phyloP scores from a whole-genome alignment of 164 flowering plant species.

The Stephania yunnanensis region DNA sequence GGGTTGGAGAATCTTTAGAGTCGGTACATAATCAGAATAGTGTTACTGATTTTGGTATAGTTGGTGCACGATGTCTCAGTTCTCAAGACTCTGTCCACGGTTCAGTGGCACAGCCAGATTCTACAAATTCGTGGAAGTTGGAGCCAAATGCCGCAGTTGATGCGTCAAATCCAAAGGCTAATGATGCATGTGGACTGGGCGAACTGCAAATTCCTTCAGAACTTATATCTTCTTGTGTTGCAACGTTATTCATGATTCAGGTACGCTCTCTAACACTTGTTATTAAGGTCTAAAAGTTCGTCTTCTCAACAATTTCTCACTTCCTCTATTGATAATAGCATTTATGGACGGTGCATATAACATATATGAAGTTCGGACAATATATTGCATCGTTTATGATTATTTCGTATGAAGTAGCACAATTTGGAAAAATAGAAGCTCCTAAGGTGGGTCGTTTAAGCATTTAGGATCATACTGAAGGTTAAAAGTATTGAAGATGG shows the following conservation, averaged over 20 bases:
- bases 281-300: too few relatives aligned
- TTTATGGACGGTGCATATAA: too few relatives aligned
- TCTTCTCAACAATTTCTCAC: too few relatives aligned
- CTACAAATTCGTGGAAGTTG: slow-evolving; percentile 17
- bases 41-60: slow-evolving; percentile 23
- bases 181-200: slow-evolving; percentile 14
- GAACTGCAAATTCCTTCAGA: slow-evolving; percentile 39
- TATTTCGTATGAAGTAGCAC: too few relatives aligned
- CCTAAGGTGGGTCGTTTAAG: too few relatives aligned
- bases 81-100: slow-evolving; percentile 18
- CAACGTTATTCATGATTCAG: slow-evolving; percentile 68
- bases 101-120: slow-evolving; percentile 22
- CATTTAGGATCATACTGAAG: too few relatives aligned
- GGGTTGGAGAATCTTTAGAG: slow-evolving; percentile 49
- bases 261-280: slow-evolving; percentile 17
- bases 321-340: too few relatives aligned
- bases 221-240: slow-evolving; percentile 51
- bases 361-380: too few relatives aligned
- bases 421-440: too few relatives aligned
- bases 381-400: too few relatives aligned
- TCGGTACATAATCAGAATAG: slow-evolving; percentile 25
- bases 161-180: slow-evolving; percentile 19
- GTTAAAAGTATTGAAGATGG: too few relatives aligned
- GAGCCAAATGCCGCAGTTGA: slow-evolving; percentile 16
- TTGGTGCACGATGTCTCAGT: slow-evolving; percentile 20